Conservation (phyloP, 768 basidiomycete species). For the Trametes gibbosa region DNA sequence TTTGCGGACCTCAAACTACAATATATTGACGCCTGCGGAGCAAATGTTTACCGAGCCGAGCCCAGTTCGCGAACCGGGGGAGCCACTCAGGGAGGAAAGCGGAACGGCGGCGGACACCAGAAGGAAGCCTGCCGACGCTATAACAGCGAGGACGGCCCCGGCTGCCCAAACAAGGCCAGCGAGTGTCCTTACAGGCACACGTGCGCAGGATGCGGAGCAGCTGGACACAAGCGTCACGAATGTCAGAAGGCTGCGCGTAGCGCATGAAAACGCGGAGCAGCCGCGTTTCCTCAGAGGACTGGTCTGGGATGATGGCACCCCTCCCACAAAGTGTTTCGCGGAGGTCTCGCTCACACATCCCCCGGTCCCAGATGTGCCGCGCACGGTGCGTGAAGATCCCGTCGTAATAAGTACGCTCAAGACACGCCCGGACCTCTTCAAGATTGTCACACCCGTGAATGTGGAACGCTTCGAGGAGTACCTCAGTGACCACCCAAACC, state of each 20-base stretch:
- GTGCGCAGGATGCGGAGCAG: not conserved
- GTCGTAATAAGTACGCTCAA: constrained; percentile 26
- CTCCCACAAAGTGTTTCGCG: constrained; percentile 22
- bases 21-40: not conserved
- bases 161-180: not conserved
- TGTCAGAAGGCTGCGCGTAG: not conserved
- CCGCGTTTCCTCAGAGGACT: constrained; percentile 15
- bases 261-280: not conserved
- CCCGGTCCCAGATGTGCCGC: constrained; percentile 19
- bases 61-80: no score
- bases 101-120: not conserved
- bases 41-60: not conserved
- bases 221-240: constrained; percentile 1
- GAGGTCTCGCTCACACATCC: not conserved
- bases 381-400: no score
- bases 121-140: not conserved
- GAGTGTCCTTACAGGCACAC: not conserved
- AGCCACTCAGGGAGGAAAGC: not conserved
- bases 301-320: constrained; percentile 16
- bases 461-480: constrained; percentile 30
- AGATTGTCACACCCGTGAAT: no score
- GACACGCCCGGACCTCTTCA: constrained; percentile 32
- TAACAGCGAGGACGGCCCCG: no score
- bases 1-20: constrained; percentile 13
- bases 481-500: no score